Evolutionary conservation across 805 yeast genomes (phyloP), one percentile per base, ranked within the genome.

Genomic region (Yarrowia divulgata): DNA sequence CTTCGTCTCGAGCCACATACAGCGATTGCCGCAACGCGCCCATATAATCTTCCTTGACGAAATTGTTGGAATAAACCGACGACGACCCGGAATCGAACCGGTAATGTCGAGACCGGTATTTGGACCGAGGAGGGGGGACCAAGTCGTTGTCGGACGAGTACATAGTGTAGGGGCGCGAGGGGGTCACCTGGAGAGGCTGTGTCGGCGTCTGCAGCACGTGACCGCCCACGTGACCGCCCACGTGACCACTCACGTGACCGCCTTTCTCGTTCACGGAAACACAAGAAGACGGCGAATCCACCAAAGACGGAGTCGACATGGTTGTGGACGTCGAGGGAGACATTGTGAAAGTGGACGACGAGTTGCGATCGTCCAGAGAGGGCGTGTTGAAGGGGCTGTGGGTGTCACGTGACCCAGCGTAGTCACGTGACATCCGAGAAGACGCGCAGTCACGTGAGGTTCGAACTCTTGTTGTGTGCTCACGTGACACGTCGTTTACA

Each of bases 101-200:
- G 63, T 57, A 57, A 8, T 57, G 63, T 40, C 63, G 37, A 16
- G 63, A 57, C 7, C 63, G 35, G 63, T 57, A 57, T 39, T 57
- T 60, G n/a, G 68, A 63, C n/a, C 68, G 68, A 14, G 68, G 68
- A 14, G 68, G 68, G 19, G 68, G 68, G 13, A 60, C 67, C 35
- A 60, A 54, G 14, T 60, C 54, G 43, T 19, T 35, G 43, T 60
- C 67, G 4, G 67, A 35, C 19, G 54, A 60, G 42, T 60, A 57
- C 63, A 57, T 14, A 34, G 67, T 54, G 45, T 14, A 54, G 3
- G 60, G 60, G 2, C 60, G 29, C 9, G 60, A 7, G 43, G 18
- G 29, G 13, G 58, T 18, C 16, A 52, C 58, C 2, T 52, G 58
- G 8, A 49, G 54, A 3, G 58, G 42, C 10, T 52, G 58, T 1